Percentiles rank a stretch among this genome's conserved stretches.
Conservation (phyloP, 495 filamentous ascomycete genomes). For the Penicillium cosmopolitanum region DNA sequence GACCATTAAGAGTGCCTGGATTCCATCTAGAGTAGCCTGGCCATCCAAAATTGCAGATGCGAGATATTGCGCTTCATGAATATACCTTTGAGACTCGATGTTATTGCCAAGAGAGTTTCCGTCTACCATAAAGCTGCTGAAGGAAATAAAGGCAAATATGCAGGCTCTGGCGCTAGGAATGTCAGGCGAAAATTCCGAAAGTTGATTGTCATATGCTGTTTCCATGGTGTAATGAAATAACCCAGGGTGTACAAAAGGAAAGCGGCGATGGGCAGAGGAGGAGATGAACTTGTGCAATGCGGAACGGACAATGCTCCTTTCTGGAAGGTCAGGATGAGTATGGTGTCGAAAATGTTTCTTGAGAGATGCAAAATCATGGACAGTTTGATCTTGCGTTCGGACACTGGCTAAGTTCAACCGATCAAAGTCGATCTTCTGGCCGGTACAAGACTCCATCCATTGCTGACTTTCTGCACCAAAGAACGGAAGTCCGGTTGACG, state of each 20-base stretch:
- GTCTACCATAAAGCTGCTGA: background rate
- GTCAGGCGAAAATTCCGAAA: background rate
- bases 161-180: background rate
- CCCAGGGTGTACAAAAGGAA: background rate
- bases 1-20: background rate
- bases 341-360: background rate
- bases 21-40: background rate
- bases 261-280: background rate
- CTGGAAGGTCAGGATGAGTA: background rate
- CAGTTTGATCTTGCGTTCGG: background rate
- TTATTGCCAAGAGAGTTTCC: background rate
- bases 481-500: background rate
- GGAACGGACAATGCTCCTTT: background rate
- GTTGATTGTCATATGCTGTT: background rate
- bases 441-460: constrained; percentile 1
- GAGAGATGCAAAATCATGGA: background rate
- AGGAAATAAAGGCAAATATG: background rate
- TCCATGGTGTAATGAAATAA: background rate
- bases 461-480: background rate
- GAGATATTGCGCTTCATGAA: constrained; percentile 1
- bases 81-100: background rate
- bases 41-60: background rate
- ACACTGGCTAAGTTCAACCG: background rate
- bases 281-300: background rate
- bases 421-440: background rate